These are phyloP conservation scores for Primulina huaijiensis DNA, from an alignment of 257 asterid species.

Conservation along the genomic window DNA sequence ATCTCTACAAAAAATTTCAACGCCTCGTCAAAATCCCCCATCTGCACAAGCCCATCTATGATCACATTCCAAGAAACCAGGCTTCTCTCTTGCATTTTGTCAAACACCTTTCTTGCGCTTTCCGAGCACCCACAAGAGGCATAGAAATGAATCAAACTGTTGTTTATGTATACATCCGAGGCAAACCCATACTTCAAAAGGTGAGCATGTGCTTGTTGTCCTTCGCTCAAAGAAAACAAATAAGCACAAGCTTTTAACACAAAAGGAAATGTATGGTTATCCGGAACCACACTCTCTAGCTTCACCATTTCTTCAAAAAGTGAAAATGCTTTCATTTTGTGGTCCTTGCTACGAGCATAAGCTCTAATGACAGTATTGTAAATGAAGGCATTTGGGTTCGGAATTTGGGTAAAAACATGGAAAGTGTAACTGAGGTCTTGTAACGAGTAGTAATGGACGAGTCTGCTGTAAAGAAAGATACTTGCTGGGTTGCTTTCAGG, in stretches of 20 bases:
- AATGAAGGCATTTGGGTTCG: slow-evolving; percentile 44
- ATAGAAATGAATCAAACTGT: slow-evolving; percentile 79
- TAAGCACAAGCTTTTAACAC: slow-evolving; percentile 71
- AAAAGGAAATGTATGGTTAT: slow-evolving; percentile 71
- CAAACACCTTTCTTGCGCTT: slow-evolving; percentile 30
- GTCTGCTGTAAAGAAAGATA: slow-evolving; percentile 42
- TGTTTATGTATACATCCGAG: slow-evolving; percentile 60
- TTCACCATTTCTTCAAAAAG: slow-evolving; percentile 41
- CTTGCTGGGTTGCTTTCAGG: slow-evolving; percentile 34
- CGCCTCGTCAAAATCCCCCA: slow-evolving; percentile 59
- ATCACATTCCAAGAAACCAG: slow-evolving; percentile 73
- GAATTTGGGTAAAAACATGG: slow-evolving; percentile 41
- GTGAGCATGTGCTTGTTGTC: slow-evolving; percentile 59
- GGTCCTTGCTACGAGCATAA: slow-evolving; percentile 51
- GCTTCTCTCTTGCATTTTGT: slow-evolving; percentile 25
- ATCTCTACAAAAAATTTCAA: slow-evolving; percentile 52
- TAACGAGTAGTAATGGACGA: slow-evolving; percentile 47
- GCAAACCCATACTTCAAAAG: slow-evolving; percentile 58
- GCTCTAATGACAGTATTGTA: slow-evolving; percentile 70
- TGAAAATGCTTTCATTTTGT: slow-evolving; percentile 40
- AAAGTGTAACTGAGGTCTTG: slow-evolving; percentile 48
- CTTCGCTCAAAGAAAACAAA: slow-evolving; percentile 55
- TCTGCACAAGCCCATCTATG: slow-evolving; percentile 61
- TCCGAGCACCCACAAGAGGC: slow-evolving; percentile 58
- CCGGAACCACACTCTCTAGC: slow-evolving; percentile 45